A percentile compares a stretch with the other conserved stretches of the same genome.
phyloP scores from a whole-genome alignment of 257 asterid species.

The Galeopsis tetrahit region DNA sequence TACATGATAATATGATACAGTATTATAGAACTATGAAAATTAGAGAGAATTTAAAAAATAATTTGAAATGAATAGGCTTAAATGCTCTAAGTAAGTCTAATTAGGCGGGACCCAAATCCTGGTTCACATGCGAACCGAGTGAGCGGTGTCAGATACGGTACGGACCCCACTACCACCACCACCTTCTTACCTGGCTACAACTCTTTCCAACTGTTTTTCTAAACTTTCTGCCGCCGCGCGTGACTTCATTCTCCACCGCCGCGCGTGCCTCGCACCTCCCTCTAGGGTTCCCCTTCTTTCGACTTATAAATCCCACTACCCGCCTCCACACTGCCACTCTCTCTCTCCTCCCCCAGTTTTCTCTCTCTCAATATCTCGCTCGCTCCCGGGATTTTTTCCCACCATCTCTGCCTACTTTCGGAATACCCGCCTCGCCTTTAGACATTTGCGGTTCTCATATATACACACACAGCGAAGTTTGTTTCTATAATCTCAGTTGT shows the following conservation, averaged over 20 bases:
- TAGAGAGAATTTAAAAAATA: too few relatives aligned
- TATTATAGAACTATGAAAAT: too few relatives aligned
- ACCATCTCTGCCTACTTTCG: slow-evolving; percentile 26
- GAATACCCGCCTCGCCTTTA: slow-evolving; percentile 30
- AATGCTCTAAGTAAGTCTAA: neutral
- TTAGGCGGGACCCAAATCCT: slow-evolving; percentile 30
- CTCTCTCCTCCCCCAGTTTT: neutral
- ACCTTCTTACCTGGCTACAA: slow-evolving; percentile 54
- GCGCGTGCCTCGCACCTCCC: slow-evolving; percentile 28
- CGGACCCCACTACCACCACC: slow-evolving; percentile 45
- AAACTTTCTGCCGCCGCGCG: slow-evolving; percentile 51
- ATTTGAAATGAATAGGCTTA: too few relatives aligned
- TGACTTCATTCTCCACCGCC: slow-evolving; percentile 31
- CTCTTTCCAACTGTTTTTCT: slow-evolving; percentile 50
- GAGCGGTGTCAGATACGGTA: slow-evolving; percentile 48
- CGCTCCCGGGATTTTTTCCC: slow-evolving; percentile 42
- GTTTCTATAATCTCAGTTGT: neutral
- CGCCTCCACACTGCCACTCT: slow-evolving; percentile 33
- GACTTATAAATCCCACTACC: slow-evolving; percentile 27
- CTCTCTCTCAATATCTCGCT: slow-evolving; percentile 32
- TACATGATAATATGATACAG: too few relatives aligned
- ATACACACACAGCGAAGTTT: neutral
- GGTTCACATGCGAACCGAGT: slow-evolving; percentile 62
- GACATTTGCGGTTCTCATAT: neutral
- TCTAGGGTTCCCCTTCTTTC: slow-evolving; percentile 37